These are phyloP conservation scores for Pisolithus sp. DNA, from an alignment of 768 basidiomycete genomes.

Conservation along the genomic window DNA sequence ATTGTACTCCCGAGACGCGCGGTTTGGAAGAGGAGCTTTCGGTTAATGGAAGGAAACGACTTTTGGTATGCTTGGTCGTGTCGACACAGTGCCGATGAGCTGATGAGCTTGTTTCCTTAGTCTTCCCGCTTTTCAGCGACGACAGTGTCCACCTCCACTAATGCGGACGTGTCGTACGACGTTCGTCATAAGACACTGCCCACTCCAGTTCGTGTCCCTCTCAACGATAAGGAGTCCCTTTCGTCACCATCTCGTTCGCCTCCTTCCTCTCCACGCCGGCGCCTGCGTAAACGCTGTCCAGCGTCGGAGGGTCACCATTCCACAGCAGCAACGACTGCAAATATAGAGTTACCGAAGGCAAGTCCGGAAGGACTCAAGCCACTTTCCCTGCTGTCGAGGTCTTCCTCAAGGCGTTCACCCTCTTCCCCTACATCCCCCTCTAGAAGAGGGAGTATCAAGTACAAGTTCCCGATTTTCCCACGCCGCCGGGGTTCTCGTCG, in stretches of 20 bases:
- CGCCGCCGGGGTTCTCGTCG: conserved; percentile 11
- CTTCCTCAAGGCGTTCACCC: background rate
- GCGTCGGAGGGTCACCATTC: background rate
- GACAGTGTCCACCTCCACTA: conserved; percentile 29
- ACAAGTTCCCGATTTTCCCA: conserved; percentile 12
- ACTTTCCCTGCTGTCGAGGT: conserved; percentile 1
- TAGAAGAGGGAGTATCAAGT: conserved; percentile 9
- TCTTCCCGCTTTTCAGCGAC: conserved; percentile 31
- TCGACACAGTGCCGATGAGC: background rate
- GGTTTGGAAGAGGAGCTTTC: background rate
- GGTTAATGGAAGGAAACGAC: background rate
- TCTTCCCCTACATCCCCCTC: conserved; percentile 8
- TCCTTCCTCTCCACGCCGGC: conserved; percentile 14
- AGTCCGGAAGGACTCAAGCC: background rate
- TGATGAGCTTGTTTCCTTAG: conserved; percentile 10
- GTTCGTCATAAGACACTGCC: conserved; percentile 1
- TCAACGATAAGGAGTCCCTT: background rate
- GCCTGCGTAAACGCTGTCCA: conserved; percentile 27
- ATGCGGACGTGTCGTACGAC: conserved; percentile 13
- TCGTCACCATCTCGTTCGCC: conserved; percentile 12
- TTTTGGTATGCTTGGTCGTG: conserved; percentile 12
- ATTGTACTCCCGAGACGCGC: background rate
- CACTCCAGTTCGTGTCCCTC: background rate
- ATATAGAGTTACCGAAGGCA: background rate
- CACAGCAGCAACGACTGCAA: background rate